phyloP scores from a whole-genome alignment of 2,329 filamentous ascomycete species.

The Balansia obtecta region DNA sequence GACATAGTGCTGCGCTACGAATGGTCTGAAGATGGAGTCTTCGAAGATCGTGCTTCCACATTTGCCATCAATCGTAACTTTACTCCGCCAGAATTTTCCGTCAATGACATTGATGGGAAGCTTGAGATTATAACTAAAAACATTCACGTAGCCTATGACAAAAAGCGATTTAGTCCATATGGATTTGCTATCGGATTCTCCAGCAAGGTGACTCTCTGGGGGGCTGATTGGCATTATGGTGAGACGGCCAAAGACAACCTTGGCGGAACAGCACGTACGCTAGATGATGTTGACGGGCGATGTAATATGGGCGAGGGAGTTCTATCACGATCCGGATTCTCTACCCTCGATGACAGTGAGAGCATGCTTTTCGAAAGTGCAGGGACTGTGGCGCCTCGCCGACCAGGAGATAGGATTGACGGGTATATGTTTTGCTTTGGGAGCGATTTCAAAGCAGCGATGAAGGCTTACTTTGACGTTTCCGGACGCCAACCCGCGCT shows the following conservation, averaged over 20 bases:
- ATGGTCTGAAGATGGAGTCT: conserved; percentile 45
- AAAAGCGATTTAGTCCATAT: conserved; percentile 37
- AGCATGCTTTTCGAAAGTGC: conserved; percentile 43
- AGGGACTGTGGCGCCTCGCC: conserved; percentile 38
- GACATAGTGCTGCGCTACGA: conserved; percentile 47
- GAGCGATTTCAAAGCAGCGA: conserved; percentile 39
- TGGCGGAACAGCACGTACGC: conserved; percentile 38
- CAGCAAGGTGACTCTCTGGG: conserved; percentile 16
- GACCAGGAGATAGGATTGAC: conserved; percentile 33
- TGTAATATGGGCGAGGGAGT: conserved; percentile 37
- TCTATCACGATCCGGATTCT: conserved; percentile 35
- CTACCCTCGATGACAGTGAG: conserved; percentile 38
- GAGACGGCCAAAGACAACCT: conserved; percentile 25
- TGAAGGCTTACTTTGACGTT: conserved; percentile 40
- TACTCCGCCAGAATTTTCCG: conserved; percentile 28
- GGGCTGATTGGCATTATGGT: conserved; percentile 34
- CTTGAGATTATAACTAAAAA: conserved; percentile 42
- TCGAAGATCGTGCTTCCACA: conserved; percentile 49
- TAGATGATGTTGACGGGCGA: conserved; percentile 40
- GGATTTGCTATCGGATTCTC: conserved; percentile 35
- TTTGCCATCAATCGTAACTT: conserved; percentile 42
- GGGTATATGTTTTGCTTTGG: conserved; percentile 49
- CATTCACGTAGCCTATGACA: conserved; percentile 46
- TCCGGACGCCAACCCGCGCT: conserved; percentile 43
- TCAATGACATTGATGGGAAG: conserved; percentile 29